Percentiles rank a stretch among this genome's conserved stretches.
Conservation (phyloP, 2,329 filamentous ascomycete species). For the Fusarium lyarnte region DNA sequence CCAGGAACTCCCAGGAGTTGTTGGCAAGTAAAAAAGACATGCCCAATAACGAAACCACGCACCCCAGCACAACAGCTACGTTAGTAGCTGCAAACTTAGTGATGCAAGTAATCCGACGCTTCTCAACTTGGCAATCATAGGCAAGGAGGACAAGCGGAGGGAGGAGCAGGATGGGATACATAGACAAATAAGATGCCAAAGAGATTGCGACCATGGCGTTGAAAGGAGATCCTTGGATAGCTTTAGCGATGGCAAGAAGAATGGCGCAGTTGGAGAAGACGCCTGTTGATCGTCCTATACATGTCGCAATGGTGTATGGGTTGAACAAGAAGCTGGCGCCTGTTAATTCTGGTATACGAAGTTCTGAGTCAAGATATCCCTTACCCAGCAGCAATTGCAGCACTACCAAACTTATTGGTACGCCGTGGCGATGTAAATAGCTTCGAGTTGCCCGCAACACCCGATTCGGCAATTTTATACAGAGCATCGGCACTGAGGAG, state of each 20-base stretch:
- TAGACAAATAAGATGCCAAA: conserved; percentile 88
- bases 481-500: conserved; percentile 84
- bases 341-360: conserved; percentile 20
- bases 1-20: conserved; percentile 86
- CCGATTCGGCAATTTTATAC: conserved; percentile 80
- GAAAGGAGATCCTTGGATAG: conserved; percentile 76
- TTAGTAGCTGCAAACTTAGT: conserved; percentile 64
- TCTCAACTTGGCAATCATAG: conserved; percentile 69
- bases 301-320: conserved; percentile 91
- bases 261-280: conserved; percentile 91
- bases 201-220: conserved; percentile 86
- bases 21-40: conserved; percentile 79
- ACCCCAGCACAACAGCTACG: conserved; percentile 61
- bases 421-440: conserved; percentile 83
- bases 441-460: conserved; percentile 77
- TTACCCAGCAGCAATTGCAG: conserved; percentile 82
- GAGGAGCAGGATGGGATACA: conserved; percentile 89
- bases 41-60: conserved; percentile 70
- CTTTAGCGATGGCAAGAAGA: conserved; percentile 83
- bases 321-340: conserved; percentile 84
- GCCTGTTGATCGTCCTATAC: conserved; percentile 87
- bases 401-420: conserved; percentile 76
- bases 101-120: conserved; percentile 49
- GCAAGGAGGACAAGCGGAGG: conserved; percentile 83
- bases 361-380: conserved; percentile 35